Evolutionary conservation across 1,139 yeast genomes (phyloP).

Genomic region (Geotrichum reessii): DNA sequence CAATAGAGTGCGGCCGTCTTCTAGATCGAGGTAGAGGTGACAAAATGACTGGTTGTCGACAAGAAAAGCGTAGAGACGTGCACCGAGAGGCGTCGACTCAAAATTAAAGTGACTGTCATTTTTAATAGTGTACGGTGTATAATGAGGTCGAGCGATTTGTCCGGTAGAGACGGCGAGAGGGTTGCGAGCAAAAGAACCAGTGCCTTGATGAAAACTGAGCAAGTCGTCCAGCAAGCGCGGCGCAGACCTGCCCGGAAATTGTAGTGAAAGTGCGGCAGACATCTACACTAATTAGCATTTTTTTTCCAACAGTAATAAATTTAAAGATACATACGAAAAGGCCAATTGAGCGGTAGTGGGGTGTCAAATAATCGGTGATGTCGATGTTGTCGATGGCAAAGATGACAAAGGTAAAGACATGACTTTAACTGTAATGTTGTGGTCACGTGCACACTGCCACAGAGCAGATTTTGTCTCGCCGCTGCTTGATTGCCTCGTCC

Average conservation of each 20-base stretch:
- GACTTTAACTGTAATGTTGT: neutral
- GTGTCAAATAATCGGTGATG: neutral
- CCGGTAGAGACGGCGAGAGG: slow-evolving; percentile 22
- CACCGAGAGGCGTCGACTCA: slow-evolving; percentile 9
- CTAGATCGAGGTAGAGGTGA: slow-evolving; percentile 5
- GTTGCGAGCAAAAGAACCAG: slow-evolving; percentile 21
- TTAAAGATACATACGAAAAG: too few relatives aligned
- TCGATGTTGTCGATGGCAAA: neutral
- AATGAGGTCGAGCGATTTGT: slow-evolving; percentile 8
- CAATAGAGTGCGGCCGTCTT: slow-evolving; percentile 8
- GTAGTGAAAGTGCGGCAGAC: slow-evolving; percentile 8
- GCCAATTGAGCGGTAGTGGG: neutral
- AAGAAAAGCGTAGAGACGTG: slow-evolving; percentile 7
- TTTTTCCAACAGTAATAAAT: neutral
- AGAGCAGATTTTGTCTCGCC: slow-evolving; percentile 1
- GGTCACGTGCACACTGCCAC: neutral
- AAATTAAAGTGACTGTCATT: neutral
- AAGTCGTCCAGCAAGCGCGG: slow-evolving; percentile 29
- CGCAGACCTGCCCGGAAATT: slow-evolving; percentile 26
- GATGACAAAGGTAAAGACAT: neutral
- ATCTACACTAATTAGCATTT: neutral
- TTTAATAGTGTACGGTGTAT: slow-evolving; percentile 3
- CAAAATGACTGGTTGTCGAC: slow-evolving; percentile 7
- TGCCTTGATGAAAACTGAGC: slow-evolving; percentile 18
- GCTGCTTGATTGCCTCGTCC: neutral